Evolutionary conservation across 768 basidiomycete genomes (phyloP).

Genomic region (Lactarius pseudohatsudake): DNA sequence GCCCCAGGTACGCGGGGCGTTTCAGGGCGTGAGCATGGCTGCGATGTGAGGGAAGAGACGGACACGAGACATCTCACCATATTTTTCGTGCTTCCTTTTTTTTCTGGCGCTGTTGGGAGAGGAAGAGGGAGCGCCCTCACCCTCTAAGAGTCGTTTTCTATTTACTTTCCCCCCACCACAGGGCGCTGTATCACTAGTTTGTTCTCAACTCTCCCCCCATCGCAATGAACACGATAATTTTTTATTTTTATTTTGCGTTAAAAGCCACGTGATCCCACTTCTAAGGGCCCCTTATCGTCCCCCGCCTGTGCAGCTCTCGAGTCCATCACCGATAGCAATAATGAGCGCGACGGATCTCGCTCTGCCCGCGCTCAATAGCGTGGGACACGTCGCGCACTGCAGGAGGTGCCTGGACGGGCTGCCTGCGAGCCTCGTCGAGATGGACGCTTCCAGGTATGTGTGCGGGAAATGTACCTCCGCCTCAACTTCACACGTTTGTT

Average conservation of each 20-base stretch:
- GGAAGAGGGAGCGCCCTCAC: background rate
- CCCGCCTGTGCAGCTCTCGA: too few species aligned
- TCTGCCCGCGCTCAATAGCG: constrained; percentile 39
- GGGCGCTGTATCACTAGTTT: constrained; percentile 28
- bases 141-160: background rate
- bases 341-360: background rate
- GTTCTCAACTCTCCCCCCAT: constrained; percentile 7
- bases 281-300: too few species aligned
- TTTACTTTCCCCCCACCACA: background rate
- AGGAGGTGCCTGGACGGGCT: constrained; percentile 69
- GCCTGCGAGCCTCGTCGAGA: constrained; percentile 63
- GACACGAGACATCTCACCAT: constrained; percentile 7
- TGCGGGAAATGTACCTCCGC: too few species aligned
- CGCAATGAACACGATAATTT: constrained; percentile 26
- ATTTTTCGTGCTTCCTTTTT: constrained; percentile 5
- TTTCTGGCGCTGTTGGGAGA: background rate
- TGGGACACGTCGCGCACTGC: constrained; percentile 64
- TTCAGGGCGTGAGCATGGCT: constrained; percentile 30
- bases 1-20: constrained; percentile 29
- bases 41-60: constrained; percentile 23
- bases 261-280: too few species aligned
- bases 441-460: constrained; percentile 65
- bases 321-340: background rate
- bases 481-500: too few species aligned
- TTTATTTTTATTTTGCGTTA: constrained; percentile 24